These are phyloP conservation scores for Xylaria sp. DNA, from an alignment of 2,329 filamentous ascomycete genomes.

Conservation along the genomic window DNA sequence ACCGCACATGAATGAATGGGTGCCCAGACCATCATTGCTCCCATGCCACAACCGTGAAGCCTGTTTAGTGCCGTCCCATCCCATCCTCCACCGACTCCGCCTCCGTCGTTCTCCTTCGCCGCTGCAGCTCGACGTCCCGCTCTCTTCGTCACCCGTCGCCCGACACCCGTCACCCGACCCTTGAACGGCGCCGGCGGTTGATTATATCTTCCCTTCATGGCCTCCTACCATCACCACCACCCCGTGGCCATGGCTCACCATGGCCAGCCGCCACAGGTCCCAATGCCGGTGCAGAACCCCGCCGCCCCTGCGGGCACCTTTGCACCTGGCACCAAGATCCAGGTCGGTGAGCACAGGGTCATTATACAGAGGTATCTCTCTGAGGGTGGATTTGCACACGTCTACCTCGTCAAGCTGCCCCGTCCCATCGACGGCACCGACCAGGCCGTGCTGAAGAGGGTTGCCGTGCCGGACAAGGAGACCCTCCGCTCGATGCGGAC, in stretches of 20 bases:
- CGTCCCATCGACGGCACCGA: conserved; percentile 81
- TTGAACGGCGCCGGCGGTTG: conserved; percentile 14
- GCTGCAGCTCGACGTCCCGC: not conserved
- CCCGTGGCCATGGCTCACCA: conserved; percentile 51
- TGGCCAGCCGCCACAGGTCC: conserved; percentile 47
- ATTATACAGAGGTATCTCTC: conserved; percentile 97
- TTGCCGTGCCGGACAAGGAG: conserved; percentile 96
- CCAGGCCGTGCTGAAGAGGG: conserved; percentile 88
- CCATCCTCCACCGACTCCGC: conserved; percentile 31
- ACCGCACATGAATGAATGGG: conserved; percentile 26
- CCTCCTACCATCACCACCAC: conserved; percentile 47
- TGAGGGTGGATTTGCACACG: conserved; percentile 97
- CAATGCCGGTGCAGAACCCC: conserved; percentile 50
- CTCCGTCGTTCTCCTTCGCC: conserved; percentile 28
- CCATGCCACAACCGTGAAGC: conserved; percentile 45
- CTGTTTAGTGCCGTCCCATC: conserved; percentile 30
- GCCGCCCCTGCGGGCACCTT: conserved; percentile 84
- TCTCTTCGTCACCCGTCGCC: conserved; percentile 23
- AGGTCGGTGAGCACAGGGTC: conserved; percentile 91
- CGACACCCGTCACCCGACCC: conserved; percentile 13
- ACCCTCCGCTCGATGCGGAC: conserved; percentile 95
- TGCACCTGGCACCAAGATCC: conserved; percentile 92
- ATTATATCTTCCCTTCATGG: conserved; percentile 39
- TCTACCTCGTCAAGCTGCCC: conserved; percentile 92
- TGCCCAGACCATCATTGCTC: conserved; percentile 36